Conservation (phyloP, 805 yeast species). For the Kodamaea sagamina region DNA sequence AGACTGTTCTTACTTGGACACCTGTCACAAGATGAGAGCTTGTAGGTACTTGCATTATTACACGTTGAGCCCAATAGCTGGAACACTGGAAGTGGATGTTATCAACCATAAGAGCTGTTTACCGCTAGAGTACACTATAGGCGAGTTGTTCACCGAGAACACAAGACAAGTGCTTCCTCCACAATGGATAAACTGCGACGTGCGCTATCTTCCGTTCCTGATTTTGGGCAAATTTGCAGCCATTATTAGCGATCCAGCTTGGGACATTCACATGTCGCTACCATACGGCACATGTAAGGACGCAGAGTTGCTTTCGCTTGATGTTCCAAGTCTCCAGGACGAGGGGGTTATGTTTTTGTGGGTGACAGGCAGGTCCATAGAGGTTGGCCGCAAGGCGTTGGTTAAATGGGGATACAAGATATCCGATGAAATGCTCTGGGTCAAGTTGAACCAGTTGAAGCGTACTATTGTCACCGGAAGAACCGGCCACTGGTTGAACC, state of each 20-base stretch:
- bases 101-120: conserved; percentile 13
- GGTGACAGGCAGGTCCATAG: conserved; percentile 96
- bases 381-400: conserved; percentile 78
- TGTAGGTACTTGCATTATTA: conserved; percentile 84
- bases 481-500: conserved; percentile 97
- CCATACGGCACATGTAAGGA: conserved; percentile 81
- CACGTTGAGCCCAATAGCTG: conserved; percentile 43
- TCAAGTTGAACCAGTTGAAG: conserved; percentile 82
- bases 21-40: conserved; percentile 81
- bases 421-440: conserved; percentile 84
- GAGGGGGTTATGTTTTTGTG: conserved; percentile 84
- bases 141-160: conserved; percentile 45
- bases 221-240: conserved; percentile 78
- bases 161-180: conserved; percentile 49
- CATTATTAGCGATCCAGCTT: conserved; percentile 90
- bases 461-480: conserved; percentile 93
- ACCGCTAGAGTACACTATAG: conserved; percentile 47
- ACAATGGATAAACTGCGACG: conserved; percentile 89
- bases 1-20: conserved; percentile 91
- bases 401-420: conserved; percentile 80
- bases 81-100: conserved; percentile 8
- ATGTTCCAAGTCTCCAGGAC: conserved; percentile 69
- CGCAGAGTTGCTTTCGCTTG: conserved; percentile 65
- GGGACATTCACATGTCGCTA: conserved; percentile 92
- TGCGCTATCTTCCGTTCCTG: conserved; percentile 67